Conservation (phyloP, 441 rosid species). For the Arabidopsis lyrata region DNA sequence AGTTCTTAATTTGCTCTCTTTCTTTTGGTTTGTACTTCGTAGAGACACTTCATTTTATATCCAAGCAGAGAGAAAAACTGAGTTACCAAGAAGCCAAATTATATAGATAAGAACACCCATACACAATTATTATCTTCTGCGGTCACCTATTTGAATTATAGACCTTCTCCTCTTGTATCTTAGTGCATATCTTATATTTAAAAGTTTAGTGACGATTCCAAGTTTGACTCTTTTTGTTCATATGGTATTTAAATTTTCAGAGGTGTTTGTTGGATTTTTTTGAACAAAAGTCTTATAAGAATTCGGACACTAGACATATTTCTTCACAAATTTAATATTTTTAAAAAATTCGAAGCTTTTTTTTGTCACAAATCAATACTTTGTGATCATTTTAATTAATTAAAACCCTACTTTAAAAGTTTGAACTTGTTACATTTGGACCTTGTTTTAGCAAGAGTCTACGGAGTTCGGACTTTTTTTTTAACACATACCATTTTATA, state of each 20-base stretch:
- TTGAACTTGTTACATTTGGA: no score
- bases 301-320: background rate
- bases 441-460: no score
- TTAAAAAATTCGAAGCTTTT: no score
- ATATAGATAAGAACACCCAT: background rate
- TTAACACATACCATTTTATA: no score
- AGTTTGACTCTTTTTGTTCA: background rate
- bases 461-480: no score
- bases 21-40: background rate
- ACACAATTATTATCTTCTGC: background rate
- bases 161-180: background rate
- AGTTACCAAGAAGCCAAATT: background rate
- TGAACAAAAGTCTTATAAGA: background rate
- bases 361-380: no score
- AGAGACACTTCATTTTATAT: conserved; percentile 1
- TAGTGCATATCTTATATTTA: conserved; percentile 1
- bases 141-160: background rate
- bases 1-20: background rate
- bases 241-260: background rate
- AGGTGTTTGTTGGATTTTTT: background rate
- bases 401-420: no score
- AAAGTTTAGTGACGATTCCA: background rate
- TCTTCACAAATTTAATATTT: background rate
- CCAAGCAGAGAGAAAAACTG: background rate
- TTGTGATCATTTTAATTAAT: no score